phyloP scores from a whole-genome alignment of 805 yeast genomes.

The Candida takata region DNA sequence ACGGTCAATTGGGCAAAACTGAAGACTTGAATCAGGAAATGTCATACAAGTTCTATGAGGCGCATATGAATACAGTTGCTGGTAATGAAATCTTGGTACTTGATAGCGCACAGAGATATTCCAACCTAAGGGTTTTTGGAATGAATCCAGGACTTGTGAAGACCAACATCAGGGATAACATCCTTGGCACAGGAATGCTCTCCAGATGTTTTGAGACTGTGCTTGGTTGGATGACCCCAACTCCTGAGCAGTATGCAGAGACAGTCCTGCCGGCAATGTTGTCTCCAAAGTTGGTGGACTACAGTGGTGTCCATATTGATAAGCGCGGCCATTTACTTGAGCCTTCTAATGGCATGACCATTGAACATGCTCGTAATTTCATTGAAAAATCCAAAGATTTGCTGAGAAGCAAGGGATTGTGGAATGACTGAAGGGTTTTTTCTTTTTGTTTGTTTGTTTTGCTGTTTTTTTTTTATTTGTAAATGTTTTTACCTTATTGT shows the following conservation, averaged over 20 bases:
- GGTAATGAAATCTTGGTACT: constrained; percentile 33
- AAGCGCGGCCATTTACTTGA: constrained; percentile 24
- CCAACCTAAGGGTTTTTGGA: constrained; percentile 27
- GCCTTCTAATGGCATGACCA: constrained; percentile 25
- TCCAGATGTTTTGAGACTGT: constrained; percentile 23
- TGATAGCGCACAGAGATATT: constrained; percentile 16
- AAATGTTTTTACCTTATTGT: constrained; percentile 10
- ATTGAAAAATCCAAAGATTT: constrained; percentile 22
- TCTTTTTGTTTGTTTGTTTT: neutral
- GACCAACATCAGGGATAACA: constrained; percentile 30
- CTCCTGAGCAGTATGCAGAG: constrained; percentile 29
- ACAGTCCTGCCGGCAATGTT: constrained; percentile 26
- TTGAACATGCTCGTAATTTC: constrained; percentile 24
- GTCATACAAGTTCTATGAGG: constrained; percentile 21
- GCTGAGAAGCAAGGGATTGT: constrained; percentile 15
- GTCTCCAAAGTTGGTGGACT: constrained; percentile 24
- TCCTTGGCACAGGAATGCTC: constrained; percentile 25
- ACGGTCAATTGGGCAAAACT: constrained; percentile 25
- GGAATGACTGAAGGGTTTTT: neutral
- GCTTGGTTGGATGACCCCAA: constrained; percentile 26
- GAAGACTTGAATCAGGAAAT: constrained; percentile 31
- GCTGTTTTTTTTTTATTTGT: too few species aligned
- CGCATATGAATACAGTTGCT: constrained; percentile 37
- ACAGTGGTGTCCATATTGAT: constrained; percentile 27
- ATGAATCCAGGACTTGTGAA: constrained; percentile 34